These are phyloP conservation scores for Moesziomyces aphidis DNA, from an alignment of 1,284 basidiomycete species.

Conservation along the genomic window DNA sequence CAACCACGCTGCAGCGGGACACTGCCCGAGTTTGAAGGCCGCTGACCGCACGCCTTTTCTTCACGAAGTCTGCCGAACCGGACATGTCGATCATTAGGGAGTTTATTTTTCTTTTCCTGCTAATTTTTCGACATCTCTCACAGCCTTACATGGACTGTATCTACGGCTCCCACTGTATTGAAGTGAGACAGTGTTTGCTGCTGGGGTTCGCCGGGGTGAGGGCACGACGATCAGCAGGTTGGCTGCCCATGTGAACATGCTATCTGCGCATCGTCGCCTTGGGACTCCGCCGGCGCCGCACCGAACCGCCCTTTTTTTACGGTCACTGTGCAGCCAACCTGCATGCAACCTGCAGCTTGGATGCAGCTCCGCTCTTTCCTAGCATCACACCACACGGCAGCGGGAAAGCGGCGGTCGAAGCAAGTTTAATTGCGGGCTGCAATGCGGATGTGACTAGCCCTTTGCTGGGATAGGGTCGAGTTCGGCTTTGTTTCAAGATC, in stretches of 20 bases:
- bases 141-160: too few species aligned
- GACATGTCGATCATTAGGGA: conserved; percentile 19
- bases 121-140: background rate
- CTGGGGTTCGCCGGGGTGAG: too few species aligned
- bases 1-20: conserved; percentile 4
- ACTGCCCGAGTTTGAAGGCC: background rate
- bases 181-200: too few species aligned
- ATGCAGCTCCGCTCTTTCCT: background rate
- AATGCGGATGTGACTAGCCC: too few species aligned
- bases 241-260: background rate
- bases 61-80: conserved; percentile 5
- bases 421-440: too few species aligned
- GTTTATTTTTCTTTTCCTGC: background rate
- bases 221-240: background rate
- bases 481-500: too few species aligned
- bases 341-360: background rate
- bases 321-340: background rate
- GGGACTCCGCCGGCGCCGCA: background rate
- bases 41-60: conserved; percentile 4
- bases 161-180: too few species aligned
- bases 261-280: background rate
- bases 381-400: background rate
- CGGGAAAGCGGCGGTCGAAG: background rate
- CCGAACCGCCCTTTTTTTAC: background rate
- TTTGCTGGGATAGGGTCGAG: too few species aligned